Percentiles rank a stretch among this genome's conserved stretches.
Conservation (phyloP, 768 basidiomycete genomes). For the Phylloporus sp. region DNA sequence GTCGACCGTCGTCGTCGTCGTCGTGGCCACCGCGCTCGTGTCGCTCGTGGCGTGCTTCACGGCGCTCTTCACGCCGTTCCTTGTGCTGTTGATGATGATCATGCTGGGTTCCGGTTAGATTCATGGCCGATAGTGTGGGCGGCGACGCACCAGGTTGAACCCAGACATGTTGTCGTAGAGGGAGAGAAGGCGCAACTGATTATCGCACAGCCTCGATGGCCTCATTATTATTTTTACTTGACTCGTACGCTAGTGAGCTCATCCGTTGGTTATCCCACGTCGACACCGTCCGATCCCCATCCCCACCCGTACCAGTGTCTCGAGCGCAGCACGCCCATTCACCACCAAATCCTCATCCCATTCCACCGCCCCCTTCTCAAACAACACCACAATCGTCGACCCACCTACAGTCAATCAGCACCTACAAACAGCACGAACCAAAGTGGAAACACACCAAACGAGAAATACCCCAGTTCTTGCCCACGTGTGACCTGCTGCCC, state of each 20-base stretch:
- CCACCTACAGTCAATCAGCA: constrained; percentile 50
- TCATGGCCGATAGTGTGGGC: neutral
- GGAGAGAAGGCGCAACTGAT: neutral
- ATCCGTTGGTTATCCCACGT: constrained; percentile 7
- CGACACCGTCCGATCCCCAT: constrained; percentile 68
- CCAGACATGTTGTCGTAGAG: constrained; percentile 10
- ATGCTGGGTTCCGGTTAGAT: neutral
- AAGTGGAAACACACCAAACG: constrained; percentile 66
- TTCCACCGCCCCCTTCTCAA: constrained; percentile 77
- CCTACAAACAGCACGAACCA: neutral
- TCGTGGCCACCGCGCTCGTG: neutral
- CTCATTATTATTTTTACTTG: too few relatives aligned
- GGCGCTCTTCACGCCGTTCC: constrained; percentile 13
- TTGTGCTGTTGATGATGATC: constrained; percentile 6
- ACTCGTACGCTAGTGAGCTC: too few relatives aligned
- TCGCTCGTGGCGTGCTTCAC: constrained; percentile 4
- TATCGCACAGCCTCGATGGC: neutral
- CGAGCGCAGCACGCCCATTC: constrained; percentile 82
- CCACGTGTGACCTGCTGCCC: constrained; percentile 78
- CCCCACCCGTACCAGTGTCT: constrained; percentile 85
- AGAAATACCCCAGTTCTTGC: constrained; percentile 92
- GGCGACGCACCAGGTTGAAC: constrained; percentile 1
- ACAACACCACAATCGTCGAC: constrained; percentile 86
- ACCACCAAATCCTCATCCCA: constrained; percentile 91
- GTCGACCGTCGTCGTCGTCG: neutral